Conservation (phyloP, 2,329 filamentous ascomycete species). For the Lasiodiplodia gonubiensis region DNA sequence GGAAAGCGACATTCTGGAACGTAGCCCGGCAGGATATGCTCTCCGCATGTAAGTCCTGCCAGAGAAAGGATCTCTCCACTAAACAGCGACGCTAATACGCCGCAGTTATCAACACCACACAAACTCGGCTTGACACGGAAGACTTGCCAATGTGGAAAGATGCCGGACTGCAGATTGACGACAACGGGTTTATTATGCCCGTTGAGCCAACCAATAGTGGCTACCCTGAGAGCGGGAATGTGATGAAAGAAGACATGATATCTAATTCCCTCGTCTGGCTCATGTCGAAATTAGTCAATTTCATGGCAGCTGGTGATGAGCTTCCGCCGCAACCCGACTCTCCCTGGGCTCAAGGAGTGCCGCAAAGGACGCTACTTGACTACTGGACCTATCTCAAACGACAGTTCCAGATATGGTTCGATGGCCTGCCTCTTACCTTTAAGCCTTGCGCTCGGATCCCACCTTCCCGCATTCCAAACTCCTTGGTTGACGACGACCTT, state of each 20-base stretch:
- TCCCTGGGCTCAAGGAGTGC: conserved; percentile 51
- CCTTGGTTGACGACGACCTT: conserved; percentile 36
- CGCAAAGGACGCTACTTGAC: conserved; percentile 56
- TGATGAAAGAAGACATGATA: conserved; percentile 68
- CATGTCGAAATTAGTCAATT: conserved; percentile 69
- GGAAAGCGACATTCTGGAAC: conserved; percentile 70
- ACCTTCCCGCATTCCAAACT: conserved; percentile 38
- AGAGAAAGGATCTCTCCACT: neutral
- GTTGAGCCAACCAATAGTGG: conserved; percentile 49
- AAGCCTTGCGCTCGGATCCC: conserved; percentile 60
- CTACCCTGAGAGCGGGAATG: conserved; percentile 52
- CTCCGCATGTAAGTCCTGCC: conserved; percentile 59
- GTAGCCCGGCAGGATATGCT: conserved; percentile 70
- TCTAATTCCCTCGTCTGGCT: conserved; percentile 71
- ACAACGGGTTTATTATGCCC: conserved; percentile 57
- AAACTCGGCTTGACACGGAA: conserved; percentile 66
- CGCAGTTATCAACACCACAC: conserved; percentile 63
- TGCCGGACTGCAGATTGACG: conserved; percentile 64
- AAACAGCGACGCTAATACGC: neutral
- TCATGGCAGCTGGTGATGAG: conserved; percentile 63
- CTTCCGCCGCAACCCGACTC: conserved; percentile 47
- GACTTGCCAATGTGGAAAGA: conserved; percentile 69
- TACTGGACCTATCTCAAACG: conserved; percentile 62
- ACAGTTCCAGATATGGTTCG: conserved; percentile 65
- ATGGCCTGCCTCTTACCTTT: conserved; percentile 65